Conservation (phyloP, 2,329 filamentous ascomycete species). For the Calonectria multiphialidica region DNA sequence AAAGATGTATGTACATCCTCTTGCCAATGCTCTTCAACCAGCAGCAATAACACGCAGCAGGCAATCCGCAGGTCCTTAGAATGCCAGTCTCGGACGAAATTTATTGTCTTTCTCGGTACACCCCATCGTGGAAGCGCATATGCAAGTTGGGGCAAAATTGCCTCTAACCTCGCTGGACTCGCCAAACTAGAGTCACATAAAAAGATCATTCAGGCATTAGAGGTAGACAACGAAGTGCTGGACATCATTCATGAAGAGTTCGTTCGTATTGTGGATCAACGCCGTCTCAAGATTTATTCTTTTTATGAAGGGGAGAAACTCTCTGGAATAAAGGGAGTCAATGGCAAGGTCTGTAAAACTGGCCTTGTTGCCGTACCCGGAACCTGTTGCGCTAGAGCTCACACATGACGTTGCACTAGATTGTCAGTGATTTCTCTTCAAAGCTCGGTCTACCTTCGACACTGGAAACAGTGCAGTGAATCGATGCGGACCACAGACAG, state of each 20-base stretch:
- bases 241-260: slow-evolving; percentile 54
- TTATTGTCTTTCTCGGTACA: slow-evolving; percentile 54
- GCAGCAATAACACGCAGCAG: slow-evolving; percentile 30
- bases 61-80: slow-evolving; percentile 46
- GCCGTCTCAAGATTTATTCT: slow-evolving; percentile 51
- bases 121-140: slow-evolving; percentile 51
- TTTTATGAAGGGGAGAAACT: slow-evolving; percentile 52
- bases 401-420: neutral
- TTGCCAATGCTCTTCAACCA: fast-evolving
- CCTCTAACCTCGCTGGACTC: slow-evolving; percentile 27
- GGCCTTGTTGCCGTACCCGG: neutral
- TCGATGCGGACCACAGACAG: slow-evolving; percentile 55
- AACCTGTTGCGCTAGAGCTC: neutral
- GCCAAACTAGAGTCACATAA: slow-evolving; percentile 42
- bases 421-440: slow-evolving; percentile 51
- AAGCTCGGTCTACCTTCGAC: slow-evolving; percentile 49
- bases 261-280: slow-evolving; percentile 21
- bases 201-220: slow-evolving; percentile 45
- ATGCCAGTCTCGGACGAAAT: slow-evolving; percentile 43
- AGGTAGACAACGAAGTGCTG: slow-evolving; percentile 51
- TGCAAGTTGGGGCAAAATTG: slow-evolving; percentile 49
- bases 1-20: slow-evolving; percentile 47
- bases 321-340: slow-evolving; percentile 48
- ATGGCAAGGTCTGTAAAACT: slow-evolving; percentile 19
- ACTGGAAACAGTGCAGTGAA: slow-evolving; percentile 52